Evolutionary conservation across 140 eudicot species (phyloP), one percentile per base, ranked within the genome.

Genomic region (Stevia rebaudiana): DNA sequence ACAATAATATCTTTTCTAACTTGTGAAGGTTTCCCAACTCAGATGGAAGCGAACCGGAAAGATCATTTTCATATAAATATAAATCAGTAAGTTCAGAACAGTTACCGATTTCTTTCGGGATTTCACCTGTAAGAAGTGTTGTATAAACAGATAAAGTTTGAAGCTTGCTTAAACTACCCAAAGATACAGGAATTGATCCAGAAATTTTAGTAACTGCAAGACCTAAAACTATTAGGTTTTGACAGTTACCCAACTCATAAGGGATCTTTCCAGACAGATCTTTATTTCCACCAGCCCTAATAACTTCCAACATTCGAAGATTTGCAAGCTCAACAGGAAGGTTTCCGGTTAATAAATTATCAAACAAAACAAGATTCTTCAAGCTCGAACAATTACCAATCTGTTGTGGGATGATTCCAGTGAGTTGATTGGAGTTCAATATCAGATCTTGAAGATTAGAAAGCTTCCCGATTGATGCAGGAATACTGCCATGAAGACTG

Each of bases 221-320:
- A 12, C 97, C 97, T 37, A 89, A 43, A 24, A 86, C 81, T 22
- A 71, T 58, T 51, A 89, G 57, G 47, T 73, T 79, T 41, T 44
- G 40, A 68, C 85, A 89, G 61, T 83, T 76, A 12, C 84, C 88
- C 31, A 81, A 30, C 64, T 83, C 83, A 30, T 44, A 62, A n/a
- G 91, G 95, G 43, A 89, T 86, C 16, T 55, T 61, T 17, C 97
- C 97, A 2, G 76, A 64, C 40, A 89, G 39, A 31, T 83, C 97
- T 42, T 83, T 82, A 48, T 89, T 89, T 59, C 97, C 97, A 5
- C 97, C 97, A 22, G 70, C 83, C 40, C 95, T 66, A 9, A 89
- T 35, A 59, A 51, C 76, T 54, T 85, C 91, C 44, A 86, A 70
- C 51, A 44, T 69, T 5, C 37, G 12, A 15, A 89, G 78, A 18